Conservation (phyloP, 2,329 filamentous ascomycete species). For the Clonostachys sp. region DNA sequence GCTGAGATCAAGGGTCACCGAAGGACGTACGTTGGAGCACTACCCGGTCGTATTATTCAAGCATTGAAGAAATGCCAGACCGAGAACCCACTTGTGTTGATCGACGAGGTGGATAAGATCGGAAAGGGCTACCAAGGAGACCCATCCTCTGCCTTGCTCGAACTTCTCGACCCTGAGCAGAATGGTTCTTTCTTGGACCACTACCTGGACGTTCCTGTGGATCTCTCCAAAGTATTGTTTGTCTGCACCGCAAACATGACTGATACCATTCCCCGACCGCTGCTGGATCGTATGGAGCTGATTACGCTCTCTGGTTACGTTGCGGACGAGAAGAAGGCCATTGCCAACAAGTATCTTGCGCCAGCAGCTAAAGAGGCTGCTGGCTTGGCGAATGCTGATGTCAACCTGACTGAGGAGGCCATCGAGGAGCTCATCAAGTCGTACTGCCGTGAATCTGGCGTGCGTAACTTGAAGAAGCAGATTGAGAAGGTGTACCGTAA, state of each 20-base stretch:
- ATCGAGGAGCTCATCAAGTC: conserved; percentile 98
- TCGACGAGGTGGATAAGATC: conserved; percentile 98
- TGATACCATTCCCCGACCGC: conserved; percentile 89
- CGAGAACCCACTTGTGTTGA: conserved; percentile 92
- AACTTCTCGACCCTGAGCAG: conserved; percentile 93
- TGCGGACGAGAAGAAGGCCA: conserved; percentile 97
- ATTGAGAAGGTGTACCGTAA: conserved; percentile 99
- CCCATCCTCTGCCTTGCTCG: conserved; percentile 87
- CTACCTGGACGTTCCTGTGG: conserved; percentile 97
- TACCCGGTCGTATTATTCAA: conserved; percentile 96
- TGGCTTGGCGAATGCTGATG: conserved; percentile 84
- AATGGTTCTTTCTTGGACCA: conserved; percentile 97
- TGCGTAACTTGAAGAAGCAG: conserved; percentile 97
- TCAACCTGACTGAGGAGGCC: conserved; percentile 79
- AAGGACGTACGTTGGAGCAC: conserved; percentile 90
- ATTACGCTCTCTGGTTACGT: conserved; percentile 96
- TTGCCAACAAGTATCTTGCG: conserved; percentile 87
- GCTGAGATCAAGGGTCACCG: conserved; percentile 98
- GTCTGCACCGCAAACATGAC: conserved; percentile 99
- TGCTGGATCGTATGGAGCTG: conserved; percentile 96
- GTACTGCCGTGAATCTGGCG: conserved; percentile 95
- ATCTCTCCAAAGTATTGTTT: conserved; percentile 95
- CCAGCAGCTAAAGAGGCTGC: conserved; percentile 93
- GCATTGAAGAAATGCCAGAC: conserved; percentile 98
- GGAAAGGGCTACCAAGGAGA: conserved; percentile 95